Evolutionary conservation across 495 filamentous ascomycete species (phyloP).

Genomic region (Trichocladium antarcticum): DNA sequence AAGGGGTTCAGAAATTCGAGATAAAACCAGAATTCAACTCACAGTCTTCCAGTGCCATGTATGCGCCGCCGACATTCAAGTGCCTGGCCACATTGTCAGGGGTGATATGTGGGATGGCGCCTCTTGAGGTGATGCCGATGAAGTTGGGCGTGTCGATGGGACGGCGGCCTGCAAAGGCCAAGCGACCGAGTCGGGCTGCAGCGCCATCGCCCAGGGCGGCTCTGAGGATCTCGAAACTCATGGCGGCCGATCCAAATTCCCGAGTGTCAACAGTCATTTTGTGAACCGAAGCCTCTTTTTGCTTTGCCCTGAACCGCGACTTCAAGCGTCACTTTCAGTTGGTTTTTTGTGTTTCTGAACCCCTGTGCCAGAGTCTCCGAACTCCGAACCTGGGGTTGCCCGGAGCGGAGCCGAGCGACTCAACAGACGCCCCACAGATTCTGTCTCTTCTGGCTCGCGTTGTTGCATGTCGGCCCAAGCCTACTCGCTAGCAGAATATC

Average conservation of each 20-base stretch:
- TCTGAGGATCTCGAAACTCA: slow-evolving; percentile 36
- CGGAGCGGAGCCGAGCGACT: no score
- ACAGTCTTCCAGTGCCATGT: slow-evolving; percentile 91
- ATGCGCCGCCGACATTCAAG: slow-evolving; percentile 55
- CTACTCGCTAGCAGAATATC: no score
- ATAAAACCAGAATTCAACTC: slow-evolving; percentile 23
- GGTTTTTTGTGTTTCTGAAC: background rate
- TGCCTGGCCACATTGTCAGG: slow-evolving; percentile 67
- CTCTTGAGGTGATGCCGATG: slow-evolving; percentile 67
- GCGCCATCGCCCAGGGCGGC: slow-evolving; percentile 22
- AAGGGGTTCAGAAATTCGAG: slow-evolving; percentile 6
- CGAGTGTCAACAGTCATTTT: slow-evolving; percentile 16
- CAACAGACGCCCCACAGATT: no score
- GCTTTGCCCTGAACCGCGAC: background rate
- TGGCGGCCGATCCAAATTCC: slow-evolving; percentile 8
- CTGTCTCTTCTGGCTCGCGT: no score
- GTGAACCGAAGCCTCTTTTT: background rate
- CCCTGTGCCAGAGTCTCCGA: background rate
- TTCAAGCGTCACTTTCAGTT: background rate
- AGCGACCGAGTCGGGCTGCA: slow-evolving; percentile 47
- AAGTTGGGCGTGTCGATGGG: slow-evolving; percentile 70
- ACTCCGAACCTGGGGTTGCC: background rate
- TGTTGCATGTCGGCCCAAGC: no score
- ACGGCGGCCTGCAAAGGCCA: slow-evolving; percentile 48
- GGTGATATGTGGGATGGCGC: slow-evolving; percentile 72